Evolutionary conservation across 371 early-diverging fungal genomes (phyloP), one percentile per base, ranked within the genome.

Genomic region (Syncephalastrum monosporum): DNA sequence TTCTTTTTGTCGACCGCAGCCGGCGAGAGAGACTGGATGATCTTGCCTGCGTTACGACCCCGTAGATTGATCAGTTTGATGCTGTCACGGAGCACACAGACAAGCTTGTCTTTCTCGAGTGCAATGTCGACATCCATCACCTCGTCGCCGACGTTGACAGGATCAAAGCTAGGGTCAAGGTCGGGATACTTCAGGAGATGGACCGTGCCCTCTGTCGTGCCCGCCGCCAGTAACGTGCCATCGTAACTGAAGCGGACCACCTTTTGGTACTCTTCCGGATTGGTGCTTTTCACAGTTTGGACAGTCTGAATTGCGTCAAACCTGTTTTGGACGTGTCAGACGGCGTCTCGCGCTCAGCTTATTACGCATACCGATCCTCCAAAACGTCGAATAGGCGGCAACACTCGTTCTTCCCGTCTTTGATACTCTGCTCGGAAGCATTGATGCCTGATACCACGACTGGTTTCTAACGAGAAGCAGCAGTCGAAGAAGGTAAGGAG

Each of bases 61-160:
- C 79, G 69, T 29, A 82, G 51, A 3, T 72, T 64, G 41, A 88
- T 50, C 27, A 88, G 68, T 59, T 71, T 74, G 1, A 88, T 56
- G 33, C 74, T 72, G 15, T 75, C 63, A 13, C 77, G 63, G 3
- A 82, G 73, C 0, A 81, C 79, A 4, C 74, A 79, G 0, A 76
- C 68, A 19, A 80, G 59, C 52, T 80, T 74, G 45, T 71, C 67
- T 45, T 79, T 81, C 24, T 82, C 76, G 0, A 66, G 50, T 33
- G 81, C 79, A 53, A 89, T 82, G 63, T 83, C 85, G 3, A 86
- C 76, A 61, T 88, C 90, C 61, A 86, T 66, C 7, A 89, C 67
- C 41, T 83, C 86, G 52, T 76, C 79, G 5, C 78, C 65, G 1
- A 60, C 51, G 4, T 49, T 19, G 4, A 67, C 59, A 3, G 64